phyloP scores from a whole-genome alignment of 768 basidiomycete species.

The Cyclocybe cylindracea region DNA sequence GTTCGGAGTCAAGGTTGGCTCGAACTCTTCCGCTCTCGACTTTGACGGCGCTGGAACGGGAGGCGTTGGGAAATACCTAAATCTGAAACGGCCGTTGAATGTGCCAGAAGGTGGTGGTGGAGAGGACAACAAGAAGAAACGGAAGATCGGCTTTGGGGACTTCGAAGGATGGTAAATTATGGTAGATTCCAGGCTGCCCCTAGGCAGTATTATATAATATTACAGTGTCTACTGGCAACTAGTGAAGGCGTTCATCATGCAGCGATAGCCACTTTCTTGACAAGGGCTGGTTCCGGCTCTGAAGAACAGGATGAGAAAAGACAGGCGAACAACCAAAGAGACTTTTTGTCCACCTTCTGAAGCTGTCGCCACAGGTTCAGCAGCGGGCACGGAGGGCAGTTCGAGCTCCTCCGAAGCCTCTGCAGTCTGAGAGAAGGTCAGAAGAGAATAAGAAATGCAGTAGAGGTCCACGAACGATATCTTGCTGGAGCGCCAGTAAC shows the following conservation, averaged over 20 bases:
- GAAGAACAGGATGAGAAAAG: background rate
- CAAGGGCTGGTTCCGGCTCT: constrained; percentile 7
- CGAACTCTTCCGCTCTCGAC: constrained; percentile 30
- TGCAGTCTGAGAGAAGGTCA: constrained; percentile 27
- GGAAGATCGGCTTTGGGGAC: constrained; percentile 87
- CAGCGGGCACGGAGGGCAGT: constrained; percentile 58
- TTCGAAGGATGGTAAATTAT: constrained; percentile 74
- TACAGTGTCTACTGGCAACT: background rate
- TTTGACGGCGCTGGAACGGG: constrained; percentile 33
- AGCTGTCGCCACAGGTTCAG: constrained; percentile 34
- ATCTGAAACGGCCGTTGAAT: constrained; percentile 47
- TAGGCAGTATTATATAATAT: background rate
- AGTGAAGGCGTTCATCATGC: constrained; percentile 19
- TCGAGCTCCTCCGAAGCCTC: constrained; percentile 29
- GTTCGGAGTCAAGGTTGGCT: constrained; percentile 87
- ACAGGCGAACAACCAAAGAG: background rate
- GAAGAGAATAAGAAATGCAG: background rate
- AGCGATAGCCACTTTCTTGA: constrained; percentile 32
- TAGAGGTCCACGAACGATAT: constrained; percentile 46
- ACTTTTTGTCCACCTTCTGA: constrained; percentile 30
- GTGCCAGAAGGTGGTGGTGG: constrained; percentile 12
- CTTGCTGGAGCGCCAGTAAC: constrained; percentile 65
- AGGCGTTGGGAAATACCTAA: constrained; percentile 82
- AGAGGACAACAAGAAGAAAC: constrained; percentile 74
- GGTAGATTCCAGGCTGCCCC: constrained; percentile 1